Evolutionary conservation across 1,284 basidiomycete genomes (phyloP), one percentile per base, ranked within the genome.

Genomic region (Mycosarcoma maydis): DNA sequence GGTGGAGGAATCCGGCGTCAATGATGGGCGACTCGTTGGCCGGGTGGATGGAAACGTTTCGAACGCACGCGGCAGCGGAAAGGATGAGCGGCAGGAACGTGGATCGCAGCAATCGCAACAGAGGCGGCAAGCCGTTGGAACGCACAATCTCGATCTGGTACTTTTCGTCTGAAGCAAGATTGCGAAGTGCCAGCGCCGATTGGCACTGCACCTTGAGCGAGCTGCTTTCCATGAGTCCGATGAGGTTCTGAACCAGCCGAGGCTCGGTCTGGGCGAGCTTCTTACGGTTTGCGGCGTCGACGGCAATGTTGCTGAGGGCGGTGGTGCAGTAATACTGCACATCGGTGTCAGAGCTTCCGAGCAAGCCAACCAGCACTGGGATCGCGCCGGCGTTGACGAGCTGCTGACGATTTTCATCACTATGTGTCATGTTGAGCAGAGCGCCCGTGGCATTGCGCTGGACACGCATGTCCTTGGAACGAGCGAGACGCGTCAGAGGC

Each of bases 251-350:
- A 2, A 99, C 95, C 19, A 99, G 86, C 80, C 94, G 95, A 9
- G 94, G 94, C 83, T 99, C 95, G 64, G 88, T 92, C 81, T 92
- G 89, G 1, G 95, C 93, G 20, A 99, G 87, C 84, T 96, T 96
- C 87, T 95, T 96, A 69, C 95, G 87, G 84, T 98, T 99, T 71
- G 45, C 62, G 16, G 62, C 72, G 58, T 81, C 80, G 55, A 81
- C 80, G 47, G 96, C 96, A 76, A 99, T 99, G 83, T 99, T 99
- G 82, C 92, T 94, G 66, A 99, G 85, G 0, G 96, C 96, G 22
- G 96, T 99, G 6, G 96, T 99, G 84, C 96, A 99, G 83, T 99
- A 99, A 82, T 99, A 99, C 83, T 99, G 96, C 2, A 98, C 96
- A 82, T 98, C 95, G 19, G 95, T 98, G 82, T 99, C 95, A 38